These are phyloP conservation scores for Gracilariopsis chorda DNA, from an alignment of 23 red algal species.

Conservation along the genomic window DNA sequence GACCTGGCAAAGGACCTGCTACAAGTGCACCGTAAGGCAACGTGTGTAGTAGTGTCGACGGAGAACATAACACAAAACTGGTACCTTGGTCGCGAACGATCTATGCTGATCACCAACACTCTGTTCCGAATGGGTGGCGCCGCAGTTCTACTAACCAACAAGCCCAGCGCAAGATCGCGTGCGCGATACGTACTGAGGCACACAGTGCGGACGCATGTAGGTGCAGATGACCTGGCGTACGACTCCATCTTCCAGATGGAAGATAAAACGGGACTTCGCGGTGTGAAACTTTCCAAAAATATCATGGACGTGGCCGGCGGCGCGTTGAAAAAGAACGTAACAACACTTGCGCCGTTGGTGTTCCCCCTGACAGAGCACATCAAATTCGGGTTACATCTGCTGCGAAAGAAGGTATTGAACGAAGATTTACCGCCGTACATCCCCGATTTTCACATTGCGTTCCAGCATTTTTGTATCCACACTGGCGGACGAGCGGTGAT, in stretches of 20 bases:
- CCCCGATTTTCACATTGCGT: conserved; percentile 94
- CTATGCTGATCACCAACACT: conserved; percentile 95
- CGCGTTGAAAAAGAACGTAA: conserved; percentile 89
- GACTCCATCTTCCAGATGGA: conserved; percentile 95
- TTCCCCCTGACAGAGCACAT: conserved; percentile 89
- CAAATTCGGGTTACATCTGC: conserved; percentile 72
- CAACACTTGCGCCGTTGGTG: conserved; percentile 83
- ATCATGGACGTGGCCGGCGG: conserved; percentile 98
- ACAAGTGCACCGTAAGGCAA: conserved; percentile 70
- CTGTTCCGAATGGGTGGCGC: conserved; percentile 93
- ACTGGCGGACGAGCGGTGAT: conserved; percentile 97
- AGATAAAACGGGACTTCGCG: conserved; percentile 79
- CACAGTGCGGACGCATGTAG: conserved; percentile 91
- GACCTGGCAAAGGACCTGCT: conserved; percentile 92
- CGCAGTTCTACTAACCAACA: conserved; percentile 84
- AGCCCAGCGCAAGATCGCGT: background rate
- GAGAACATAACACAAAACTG: conserved; percentile 99
- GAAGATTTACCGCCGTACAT: conserved; percentile 68
- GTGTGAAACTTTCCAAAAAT: conserved; percentile 93
- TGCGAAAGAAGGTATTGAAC: conserved; percentile 43
- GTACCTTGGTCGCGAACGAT: conserved; percentile 91
- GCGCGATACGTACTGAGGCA: conserved; percentile 80
- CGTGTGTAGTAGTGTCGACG: conserved; percentile 82
- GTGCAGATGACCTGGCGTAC: conserved; percentile 93
- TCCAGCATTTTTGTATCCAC: conserved; percentile 99